A percentile compares a stretch with the other conserved stretches of the same genome.
Evolutionary conservation across 179 eudicot species (phyloP).

Genomic region (Gypsophila paniculata): DNA sequence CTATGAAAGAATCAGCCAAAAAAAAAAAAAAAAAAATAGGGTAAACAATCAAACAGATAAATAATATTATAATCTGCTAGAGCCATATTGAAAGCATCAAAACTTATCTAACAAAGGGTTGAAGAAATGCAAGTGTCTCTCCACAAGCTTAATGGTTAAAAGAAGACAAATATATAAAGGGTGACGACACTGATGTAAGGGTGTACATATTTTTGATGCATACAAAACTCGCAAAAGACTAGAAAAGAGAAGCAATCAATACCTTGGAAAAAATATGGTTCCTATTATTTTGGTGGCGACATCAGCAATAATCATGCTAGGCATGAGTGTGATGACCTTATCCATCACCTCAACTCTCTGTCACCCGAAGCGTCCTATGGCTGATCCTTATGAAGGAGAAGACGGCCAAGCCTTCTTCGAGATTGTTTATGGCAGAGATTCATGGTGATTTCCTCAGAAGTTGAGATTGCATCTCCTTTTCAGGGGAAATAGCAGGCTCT

Average conservation of each 20-base stretch:
- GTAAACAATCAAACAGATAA: not conserved
- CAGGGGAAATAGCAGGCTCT: not conserved
- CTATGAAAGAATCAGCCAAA: conserved; percentile 6
- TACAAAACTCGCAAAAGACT: not conserved
- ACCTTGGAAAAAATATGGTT: conserved; percentile 12
- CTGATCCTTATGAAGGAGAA: conserved; percentile 31
- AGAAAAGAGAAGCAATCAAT: not conserved
- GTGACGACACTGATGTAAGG: not conserved
- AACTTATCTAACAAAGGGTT: conserved; percentile 15
- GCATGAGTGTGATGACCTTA: conserved; percentile 32
- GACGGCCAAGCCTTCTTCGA: conserved; percentile 29
- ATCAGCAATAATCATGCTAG: conserved; percentile 23
- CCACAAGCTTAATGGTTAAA: conserved; percentile 3
- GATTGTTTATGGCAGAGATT: conserved; percentile 21
- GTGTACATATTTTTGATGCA: not conserved
- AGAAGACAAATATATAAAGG: not conserved
- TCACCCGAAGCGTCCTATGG: conserved; percentile 9
- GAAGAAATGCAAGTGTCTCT: conserved; percentile 10
- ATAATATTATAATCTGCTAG: not conserved
- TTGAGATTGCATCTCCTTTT: not conserved
- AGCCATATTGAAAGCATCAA: conserved; percentile 19
- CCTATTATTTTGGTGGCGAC: conserved; percentile 24
- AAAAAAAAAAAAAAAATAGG: not conserved
- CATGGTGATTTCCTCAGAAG: conserved; percentile 5
- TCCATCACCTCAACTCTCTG: conserved; percentile 25